Evolutionary conservation across 1,139 yeast species (phyloP).

Genomic region (Diutina rugosa): DNA sequence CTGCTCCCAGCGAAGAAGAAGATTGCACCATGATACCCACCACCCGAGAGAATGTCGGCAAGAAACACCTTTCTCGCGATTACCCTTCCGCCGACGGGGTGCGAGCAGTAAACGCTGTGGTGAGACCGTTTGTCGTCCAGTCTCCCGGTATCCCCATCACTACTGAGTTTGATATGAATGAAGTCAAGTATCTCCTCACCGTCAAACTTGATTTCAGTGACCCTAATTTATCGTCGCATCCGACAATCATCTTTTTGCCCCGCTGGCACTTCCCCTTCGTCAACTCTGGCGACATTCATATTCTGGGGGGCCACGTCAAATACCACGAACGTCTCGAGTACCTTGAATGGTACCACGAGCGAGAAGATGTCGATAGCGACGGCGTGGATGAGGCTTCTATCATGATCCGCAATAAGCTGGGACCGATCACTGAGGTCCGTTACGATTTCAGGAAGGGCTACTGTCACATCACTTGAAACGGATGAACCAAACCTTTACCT

Average conservation of each 20-base stretch:
- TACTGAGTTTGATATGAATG: constrained; percentile 43
- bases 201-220: constrained; percentile 15
- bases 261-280: constrained; percentile 48
- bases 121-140: constrained; percentile 60
- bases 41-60: not conserved
- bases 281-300: constrained; percentile 27
- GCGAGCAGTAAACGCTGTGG: constrained; percentile 55
- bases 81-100: constrained; percentile 45
- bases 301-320: constrained; percentile 44
- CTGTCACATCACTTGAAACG: not conserved
- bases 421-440: not conserved
- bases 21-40: not conserved
- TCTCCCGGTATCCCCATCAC: constrained; percentile 38
- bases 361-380: constrained; percentile 1
- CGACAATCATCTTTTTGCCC: constrained; percentile 60
- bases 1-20: not conserved
- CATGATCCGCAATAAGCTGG: constrained; percentile 1
- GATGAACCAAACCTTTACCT: not conserved
- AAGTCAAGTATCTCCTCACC: constrained; percentile 33
- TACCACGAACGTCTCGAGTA: constrained; percentile 39
- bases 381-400: not conserved
- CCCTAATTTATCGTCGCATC: constrained; percentile 11
- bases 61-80: not conserved
- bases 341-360: constrained; percentile 58
- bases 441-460: not conserved